Base-by-base conservation (phyloP, 495 filamentous ascomycete species). In the Pyronema omphalodes region DNA sequence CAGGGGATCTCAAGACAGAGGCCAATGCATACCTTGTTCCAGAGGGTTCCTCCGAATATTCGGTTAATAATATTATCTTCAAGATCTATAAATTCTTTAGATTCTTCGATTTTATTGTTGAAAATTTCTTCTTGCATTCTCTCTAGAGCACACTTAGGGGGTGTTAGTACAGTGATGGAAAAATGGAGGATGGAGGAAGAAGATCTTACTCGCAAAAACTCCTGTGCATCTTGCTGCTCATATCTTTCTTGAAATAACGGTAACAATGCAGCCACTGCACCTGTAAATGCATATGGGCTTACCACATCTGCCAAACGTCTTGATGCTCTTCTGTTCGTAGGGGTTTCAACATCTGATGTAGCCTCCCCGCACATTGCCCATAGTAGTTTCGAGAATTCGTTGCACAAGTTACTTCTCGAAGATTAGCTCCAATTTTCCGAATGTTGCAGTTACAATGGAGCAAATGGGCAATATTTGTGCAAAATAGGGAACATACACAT, bases 241-340 rank as follows among this genome's bases (percentile, higher is more conserved):
- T 63, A 58, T 9, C 60, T 55, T 47, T 63, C 60, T 40, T 63
- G 60, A 37, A 63, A 63, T 39, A 61, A 56, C 33, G 60, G 60
- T 15, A 63, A 49, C 19, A 63, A 53, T 47, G 59, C 44, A 17
- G 60, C 55, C 34, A 63, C 60, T 45, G 60, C 60, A 40, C 55
- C 61, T 48, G 60, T 59, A 54, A 63, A 63, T 37, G 59, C 59
- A 52, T 63, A 55, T 7, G 60, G 60, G 18, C 59, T 62, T 48
- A 63, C 59, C 33, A 63, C 59, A n/a, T 52, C 41, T 18, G 59
- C 47, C 33, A 60, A 18, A 11, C 14, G 12, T 12, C 18, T 14
- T 7, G 15, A 11, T 9, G 37, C 18, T 23, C 52, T 36, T 15
- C 52, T 12, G 8, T 14, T 23, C 18, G 52, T 17, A 8, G 52